Evolutionary conservation across 108 stramenopile genomes (phyloP).

Genomic region (Nitzschia palea): DNA sequence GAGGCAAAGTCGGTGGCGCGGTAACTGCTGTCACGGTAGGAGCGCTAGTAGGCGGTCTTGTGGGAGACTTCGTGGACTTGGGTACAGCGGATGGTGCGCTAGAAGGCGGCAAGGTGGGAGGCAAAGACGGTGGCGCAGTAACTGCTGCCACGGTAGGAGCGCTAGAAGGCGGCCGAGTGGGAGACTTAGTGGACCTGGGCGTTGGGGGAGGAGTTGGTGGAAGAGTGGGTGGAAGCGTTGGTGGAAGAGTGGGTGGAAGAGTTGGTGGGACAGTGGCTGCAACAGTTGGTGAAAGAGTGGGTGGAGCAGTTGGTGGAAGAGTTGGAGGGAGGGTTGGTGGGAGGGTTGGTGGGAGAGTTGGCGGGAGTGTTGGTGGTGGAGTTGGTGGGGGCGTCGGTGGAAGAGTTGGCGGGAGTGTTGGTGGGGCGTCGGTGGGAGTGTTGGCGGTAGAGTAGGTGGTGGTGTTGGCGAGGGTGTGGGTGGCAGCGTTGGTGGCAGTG

Average conservation of each 20-base stretch:
- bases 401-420: slow-evolving; percentile 9
- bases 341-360: slow-evolving; percentile 13
- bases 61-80: slow-evolving; percentile 11
- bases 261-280: too few species aligned
- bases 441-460: slow-evolving; percentile 5
- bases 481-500: background rate
- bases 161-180: background rate
- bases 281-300: slow-evolving; percentile 16
- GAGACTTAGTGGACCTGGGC: background rate
- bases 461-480: slow-evolving; percentile 6
- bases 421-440: background rate
- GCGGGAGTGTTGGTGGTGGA: slow-evolving; percentile 11
- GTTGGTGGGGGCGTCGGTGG: slow-evolving; percentile 22
- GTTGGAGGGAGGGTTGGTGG: slow-evolving; percentile 8
- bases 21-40: slow-evolving; percentile 8
- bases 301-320: background rate
- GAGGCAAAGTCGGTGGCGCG: background rate
- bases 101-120: background rate
- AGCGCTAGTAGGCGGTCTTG: background rate
- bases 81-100: slow-evolving; percentile 24
- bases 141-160: background rate
- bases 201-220: background rate
- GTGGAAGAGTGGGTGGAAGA: too few species aligned
- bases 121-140: background rate
- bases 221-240: background rate